These are phyloP conservation scores for Colletotrichum spaethianum DNA, from an alignment of 2,329 filamentous ascomycete genomes.

Conservation along the genomic window DNA sequence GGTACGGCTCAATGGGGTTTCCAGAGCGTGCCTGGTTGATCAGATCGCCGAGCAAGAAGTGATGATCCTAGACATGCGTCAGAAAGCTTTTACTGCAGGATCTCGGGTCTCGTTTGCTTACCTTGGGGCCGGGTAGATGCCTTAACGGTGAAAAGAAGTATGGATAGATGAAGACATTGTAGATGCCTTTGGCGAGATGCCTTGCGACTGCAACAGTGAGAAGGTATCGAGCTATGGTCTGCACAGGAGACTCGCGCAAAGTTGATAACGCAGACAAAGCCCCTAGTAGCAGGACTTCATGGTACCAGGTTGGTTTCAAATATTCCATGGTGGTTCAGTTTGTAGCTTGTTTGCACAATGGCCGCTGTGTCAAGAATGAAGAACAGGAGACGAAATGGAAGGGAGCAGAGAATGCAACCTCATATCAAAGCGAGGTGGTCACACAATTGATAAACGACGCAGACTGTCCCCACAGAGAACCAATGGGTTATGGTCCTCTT, in stretches of 20 bases:
- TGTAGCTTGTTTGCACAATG: background rate
- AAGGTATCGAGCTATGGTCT: background rate
- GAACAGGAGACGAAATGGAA: background rate
- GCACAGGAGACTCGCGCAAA: slow-evolving; percentile 1
- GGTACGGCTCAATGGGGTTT: slow-evolving; percentile 37
- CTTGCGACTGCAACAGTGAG: background rate
- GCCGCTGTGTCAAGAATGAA: background rate
- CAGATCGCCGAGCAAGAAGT: slow-evolving; percentile 44
- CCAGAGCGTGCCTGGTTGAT: slow-evolving; percentile 40
- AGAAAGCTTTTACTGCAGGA: background rate
- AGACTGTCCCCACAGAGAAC: background rate
- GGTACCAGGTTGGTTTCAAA: slow-evolving; percentile 1
- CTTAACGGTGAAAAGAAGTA: slow-evolving; percentile 58
- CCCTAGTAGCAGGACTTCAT: background rate
- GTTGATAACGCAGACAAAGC: slow-evolving; percentile 1
- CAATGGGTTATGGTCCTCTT: background rate
- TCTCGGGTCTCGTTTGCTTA: slow-evolving; percentile 32
- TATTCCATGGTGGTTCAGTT: background rate
- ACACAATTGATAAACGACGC: background rate
- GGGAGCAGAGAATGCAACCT: background rate
- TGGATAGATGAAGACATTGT: slow-evolving; percentile 59
- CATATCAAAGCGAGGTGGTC: background rate
- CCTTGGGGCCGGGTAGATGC: slow-evolving; percentile 59
- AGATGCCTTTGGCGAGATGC: slow-evolving; percentile 39
- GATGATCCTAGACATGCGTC: slow-evolving; percentile 36